phyloP scores from a whole-genome alignment of 192 early-diverging fungal genomes.

The Chytriomyces sp. region DNA sequence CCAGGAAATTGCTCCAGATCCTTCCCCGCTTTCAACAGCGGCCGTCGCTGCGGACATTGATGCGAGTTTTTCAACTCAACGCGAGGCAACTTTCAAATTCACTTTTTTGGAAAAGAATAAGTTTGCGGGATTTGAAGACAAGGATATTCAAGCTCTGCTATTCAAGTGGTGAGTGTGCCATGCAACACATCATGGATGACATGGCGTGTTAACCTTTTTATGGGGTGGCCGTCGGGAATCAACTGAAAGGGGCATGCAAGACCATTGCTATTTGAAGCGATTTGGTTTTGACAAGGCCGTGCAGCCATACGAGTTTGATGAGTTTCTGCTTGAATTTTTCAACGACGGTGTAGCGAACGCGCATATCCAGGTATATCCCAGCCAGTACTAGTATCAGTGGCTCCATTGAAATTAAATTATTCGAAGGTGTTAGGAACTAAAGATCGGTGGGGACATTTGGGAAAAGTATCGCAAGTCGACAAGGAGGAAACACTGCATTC shows the following conservation, averaged over 20 bases:
- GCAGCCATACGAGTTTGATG: constrained; percentile 44
- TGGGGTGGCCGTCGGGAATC: background rate
- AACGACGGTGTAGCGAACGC: constrained; percentile 44
- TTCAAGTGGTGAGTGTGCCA: constrained; percentile 50
- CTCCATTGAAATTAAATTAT: background rate
- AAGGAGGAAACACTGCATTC: constrained; percentile 44
- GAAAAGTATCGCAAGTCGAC: constrained; percentile 45
- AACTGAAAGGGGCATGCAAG: constrained; percentile 52
- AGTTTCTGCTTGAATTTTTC: constrained; percentile 54
- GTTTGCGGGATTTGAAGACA: constrained; percentile 43
- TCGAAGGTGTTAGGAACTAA: constrained; percentile 38
- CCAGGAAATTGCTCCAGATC: too few species aligned
- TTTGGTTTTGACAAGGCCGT: constrained; percentile 50
- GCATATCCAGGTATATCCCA: constrained; percentile 39
- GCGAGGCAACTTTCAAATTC: constrained; percentile 36
- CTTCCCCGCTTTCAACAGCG: background rate
- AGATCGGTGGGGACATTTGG: constrained; percentile 53
- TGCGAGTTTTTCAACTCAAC: background rate
- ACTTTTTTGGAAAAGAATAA: constrained; percentile 35
- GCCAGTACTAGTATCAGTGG: background rate
- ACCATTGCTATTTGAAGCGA: constrained; percentile 48
- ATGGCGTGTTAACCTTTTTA: background rate
- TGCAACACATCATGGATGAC: too few species aligned
- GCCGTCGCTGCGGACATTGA: background rate
- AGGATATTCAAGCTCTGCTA: constrained; percentile 47